These are phyloP conservation scores for Cadophora luteo-olivacea DNA, from an alignment of 2,329 filamentous ascomycete species.

Conservation along the genomic window DNA sequence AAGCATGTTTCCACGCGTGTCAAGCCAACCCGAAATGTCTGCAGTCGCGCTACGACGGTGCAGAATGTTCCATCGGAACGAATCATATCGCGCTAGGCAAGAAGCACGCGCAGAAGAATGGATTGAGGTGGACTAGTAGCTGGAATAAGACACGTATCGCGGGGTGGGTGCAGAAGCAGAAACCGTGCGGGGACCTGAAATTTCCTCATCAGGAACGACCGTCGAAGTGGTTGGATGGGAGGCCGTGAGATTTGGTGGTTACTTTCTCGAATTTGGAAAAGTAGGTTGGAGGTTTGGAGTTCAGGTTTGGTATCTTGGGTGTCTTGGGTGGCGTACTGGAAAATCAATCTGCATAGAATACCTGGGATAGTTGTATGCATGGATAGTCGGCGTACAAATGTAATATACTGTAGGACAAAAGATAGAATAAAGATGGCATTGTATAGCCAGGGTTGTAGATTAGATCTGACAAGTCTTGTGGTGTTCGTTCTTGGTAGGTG, in stretches of 20 bases:
- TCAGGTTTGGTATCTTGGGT: background rate
- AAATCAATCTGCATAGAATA: background rate
- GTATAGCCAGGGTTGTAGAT: slow-evolving; percentile 3
- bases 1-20: slow-evolving; percentile 8
- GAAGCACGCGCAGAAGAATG: background rate
- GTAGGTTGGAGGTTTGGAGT: slow-evolving; percentile 7
- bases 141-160: slow-evolving; percentile 19
- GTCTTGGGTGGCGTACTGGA: background rate
- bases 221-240: slow-evolving; percentile 9
- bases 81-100: slow-evolving; percentile 12
- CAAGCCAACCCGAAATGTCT: slow-evolving; percentile 9
- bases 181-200: background rate
- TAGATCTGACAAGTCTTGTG: background rate
- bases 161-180: slow-evolving; percentile 5
- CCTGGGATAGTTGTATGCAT: background rate
- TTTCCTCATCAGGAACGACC: slow-evolving; percentile 12
- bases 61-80: slow-evolving; percentile 8
- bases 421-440: background rate
- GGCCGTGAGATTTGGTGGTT: background rate
- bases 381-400: background rate
- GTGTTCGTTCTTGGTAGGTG: background rate
- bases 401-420: background rate
- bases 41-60: slow-evolving; percentile 19
- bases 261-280: background rate
- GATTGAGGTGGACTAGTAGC: background rate